Conservation (phyloP, 2,329 filamentous ascomycete species). For the Penicillium sp. region DNA sequence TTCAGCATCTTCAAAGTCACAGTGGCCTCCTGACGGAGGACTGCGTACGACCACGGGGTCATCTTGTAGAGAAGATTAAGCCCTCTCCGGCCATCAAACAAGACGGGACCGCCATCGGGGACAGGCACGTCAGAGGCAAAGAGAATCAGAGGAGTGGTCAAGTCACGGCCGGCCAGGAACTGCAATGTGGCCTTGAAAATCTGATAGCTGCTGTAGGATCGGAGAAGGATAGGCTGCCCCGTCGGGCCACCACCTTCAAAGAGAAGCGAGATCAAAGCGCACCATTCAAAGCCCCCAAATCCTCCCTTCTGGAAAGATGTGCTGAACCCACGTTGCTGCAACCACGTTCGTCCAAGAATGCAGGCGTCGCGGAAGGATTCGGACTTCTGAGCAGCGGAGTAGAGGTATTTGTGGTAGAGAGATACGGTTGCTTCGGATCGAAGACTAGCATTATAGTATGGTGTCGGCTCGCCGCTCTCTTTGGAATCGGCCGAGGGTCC, state of each 20-base stretch:
- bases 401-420: conserved; percentile 68
- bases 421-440: conserved; percentile 70
- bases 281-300: conserved; percentile 92
- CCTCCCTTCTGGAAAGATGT: conserved; percentile 67
- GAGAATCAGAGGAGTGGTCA: conserved; percentile 60
- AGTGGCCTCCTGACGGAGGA: conserved; percentile 68
- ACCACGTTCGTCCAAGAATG: conserved; percentile 79
- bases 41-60: conserved; percentile 71
- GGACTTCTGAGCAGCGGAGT: conserved; percentile 63
- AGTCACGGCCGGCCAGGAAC: conserved; percentile 68
- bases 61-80: conserved; percentile 89
- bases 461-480: conserved; percentile 53
- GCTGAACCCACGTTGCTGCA: conserved; percentile 77
- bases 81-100: conserved; percentile 69
- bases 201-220: conserved; percentile 82
- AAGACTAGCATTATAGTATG: conserved; percentile 84
- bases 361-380: conserved; percentile 75
- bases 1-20: conserved; percentile 69
- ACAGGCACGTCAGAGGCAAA: conserved; percentile 27
- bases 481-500: conserved; percentile 37
- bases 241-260: conserved; percentile 70
- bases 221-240: conserved; percentile 65
- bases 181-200: conserved; percentile 93
- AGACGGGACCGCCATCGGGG: conserved; percentile 54
- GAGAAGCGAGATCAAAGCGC: conserved; percentile 69